Conservation (phyloP, 768 basidiomycete species). For the Boletus sp. region DNA sequence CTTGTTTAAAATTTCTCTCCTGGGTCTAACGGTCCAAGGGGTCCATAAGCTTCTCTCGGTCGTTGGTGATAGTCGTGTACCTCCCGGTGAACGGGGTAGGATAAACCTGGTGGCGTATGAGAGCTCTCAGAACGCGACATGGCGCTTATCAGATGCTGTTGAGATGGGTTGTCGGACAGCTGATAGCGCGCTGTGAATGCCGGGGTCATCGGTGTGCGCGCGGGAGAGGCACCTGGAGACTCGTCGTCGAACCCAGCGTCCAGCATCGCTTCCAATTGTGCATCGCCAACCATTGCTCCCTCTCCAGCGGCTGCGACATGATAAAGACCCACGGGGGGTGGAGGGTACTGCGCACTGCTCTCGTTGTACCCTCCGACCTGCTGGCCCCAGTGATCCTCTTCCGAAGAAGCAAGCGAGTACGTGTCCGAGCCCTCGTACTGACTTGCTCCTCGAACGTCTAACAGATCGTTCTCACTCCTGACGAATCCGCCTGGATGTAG, state of each 20-base stretch:
- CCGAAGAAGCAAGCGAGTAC: constrained; percentile 77
- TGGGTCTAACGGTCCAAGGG: constrained; percentile 61
- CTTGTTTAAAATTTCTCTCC: constrained; percentile 47
- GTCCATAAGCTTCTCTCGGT: constrained; percentile 42
- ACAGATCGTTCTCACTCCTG: constrained; percentile 59
- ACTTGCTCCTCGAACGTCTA: constrained; percentile 57
- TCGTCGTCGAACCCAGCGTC: constrained; percentile 79
- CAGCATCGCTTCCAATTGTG: constrained; percentile 90
- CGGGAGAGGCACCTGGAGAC: constrained; percentile 51
- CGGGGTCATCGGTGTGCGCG: constrained; percentile 27
- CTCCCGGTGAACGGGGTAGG: constrained; percentile 27
- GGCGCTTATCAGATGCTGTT: constrained; percentile 40
- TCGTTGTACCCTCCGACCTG: constrained; percentile 98
- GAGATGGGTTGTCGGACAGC: constrained; percentile 52
- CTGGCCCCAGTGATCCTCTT: constrained; percentile 93
- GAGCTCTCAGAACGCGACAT: constrained; percentile 42
- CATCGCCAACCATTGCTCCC: constrained; percentile 53
- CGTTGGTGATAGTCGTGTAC: constrained; percentile 40
- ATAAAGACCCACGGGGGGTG: constrained; percentile 76
- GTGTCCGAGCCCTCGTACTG: constrained; percentile 82
- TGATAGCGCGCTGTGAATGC: constrained; percentile 58
- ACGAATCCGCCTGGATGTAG: constrained; percentile 67
- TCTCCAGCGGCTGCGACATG: constrained; percentile 33
- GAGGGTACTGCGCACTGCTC: constrained; percentile 70
- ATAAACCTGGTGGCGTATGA: constrained; percentile 32